Evolutionary conservation across 148 eudicot species (phyloP).

Genomic region (Amaranthus cruentus): DNA sequence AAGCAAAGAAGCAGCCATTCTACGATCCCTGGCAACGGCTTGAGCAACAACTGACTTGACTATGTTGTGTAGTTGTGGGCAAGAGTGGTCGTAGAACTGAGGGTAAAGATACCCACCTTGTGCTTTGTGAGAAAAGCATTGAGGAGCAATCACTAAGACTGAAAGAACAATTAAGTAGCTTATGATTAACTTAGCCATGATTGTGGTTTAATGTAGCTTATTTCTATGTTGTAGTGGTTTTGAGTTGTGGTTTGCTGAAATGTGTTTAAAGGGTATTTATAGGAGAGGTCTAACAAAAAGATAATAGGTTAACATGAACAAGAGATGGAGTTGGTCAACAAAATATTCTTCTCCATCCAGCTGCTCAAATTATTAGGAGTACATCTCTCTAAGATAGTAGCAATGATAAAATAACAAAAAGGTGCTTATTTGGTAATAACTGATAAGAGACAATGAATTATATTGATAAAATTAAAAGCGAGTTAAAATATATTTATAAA

Average conservation of each 20-base stretch:
- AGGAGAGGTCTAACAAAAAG: not conserved
- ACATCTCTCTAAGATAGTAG: not conserved
- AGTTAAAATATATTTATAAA: too few species aligned
- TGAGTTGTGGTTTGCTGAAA: constrained; percentile 8
- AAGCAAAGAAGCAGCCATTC: constrained; percentile 63
- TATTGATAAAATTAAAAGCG: too few species aligned
- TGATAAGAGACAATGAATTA: not conserved
- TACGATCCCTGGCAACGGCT: constrained; percentile 42
- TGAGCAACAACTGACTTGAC: constrained; percentile 43
- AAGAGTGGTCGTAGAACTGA: constrained; percentile 41
- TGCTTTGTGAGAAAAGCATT: constrained; percentile 22
- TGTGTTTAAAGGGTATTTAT: constrained; percentile 16
- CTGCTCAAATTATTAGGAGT: constrained; percentile 8
- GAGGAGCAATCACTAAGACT: constrained; percentile 20
- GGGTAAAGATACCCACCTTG: constrained; percentile 38
- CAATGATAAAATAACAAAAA: not conserved
- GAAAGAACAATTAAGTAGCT: constrained; percentile 18
- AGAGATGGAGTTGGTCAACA: constrained; percentile 35
- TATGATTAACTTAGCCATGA: constrained; percentile 18
- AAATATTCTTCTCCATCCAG: constrained; percentile 6
- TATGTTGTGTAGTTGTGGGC: constrained; percentile 40
- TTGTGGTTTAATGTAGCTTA: not conserved
- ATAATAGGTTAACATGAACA: not conserved
- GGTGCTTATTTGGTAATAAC: not conserved
- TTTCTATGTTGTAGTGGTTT: not conserved